A percentile compares a stretch with the other conserved stretches of the same genome.
Conservation (phyloP, 202 grass and related monocot genomes). For the Brachypodium distachyon region DNA sequence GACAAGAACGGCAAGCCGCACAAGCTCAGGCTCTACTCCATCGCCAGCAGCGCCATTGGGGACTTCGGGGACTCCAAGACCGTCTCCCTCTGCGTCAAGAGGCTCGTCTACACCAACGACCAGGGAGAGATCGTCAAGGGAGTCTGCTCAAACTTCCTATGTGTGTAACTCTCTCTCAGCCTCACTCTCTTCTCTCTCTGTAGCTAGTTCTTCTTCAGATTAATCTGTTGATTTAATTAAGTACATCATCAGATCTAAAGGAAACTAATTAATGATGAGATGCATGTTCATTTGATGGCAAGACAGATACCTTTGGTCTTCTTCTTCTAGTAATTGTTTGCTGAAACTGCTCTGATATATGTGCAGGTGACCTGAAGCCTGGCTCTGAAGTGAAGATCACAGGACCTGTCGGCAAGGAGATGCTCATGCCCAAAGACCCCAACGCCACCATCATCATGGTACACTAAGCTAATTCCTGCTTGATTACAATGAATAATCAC, state of each 20-base stretch:
- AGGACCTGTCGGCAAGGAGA: slow-evolving; percentile 95
- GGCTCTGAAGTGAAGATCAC: slow-evolving; percentile 78
- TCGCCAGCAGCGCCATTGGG: slow-evolving; percentile 89
- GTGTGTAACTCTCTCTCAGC: slow-evolving; percentile 29
- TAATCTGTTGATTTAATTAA: no score
- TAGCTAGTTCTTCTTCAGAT: not conserved
- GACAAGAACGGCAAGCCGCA: slow-evolving; percentile 98
- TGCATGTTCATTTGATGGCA: not conserved
- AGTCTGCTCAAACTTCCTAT: slow-evolving; percentile 97
- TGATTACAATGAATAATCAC: not conserved
- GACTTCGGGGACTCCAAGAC: slow-evolving; percentile 92
- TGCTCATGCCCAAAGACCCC: slow-evolving; percentile 98
- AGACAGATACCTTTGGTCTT: no score
- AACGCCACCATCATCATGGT: slow-evolving; percentile 91
- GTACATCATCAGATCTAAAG: no score
- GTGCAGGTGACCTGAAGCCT: slow-evolving; percentile 70
- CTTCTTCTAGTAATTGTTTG: no score
- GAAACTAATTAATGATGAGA: no score
- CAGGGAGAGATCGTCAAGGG: slow-evolving; percentile 90
- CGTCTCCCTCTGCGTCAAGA: slow-evolving; percentile 90
- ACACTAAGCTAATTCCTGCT: not conserved
- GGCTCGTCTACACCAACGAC: slow-evolving; percentile 91
- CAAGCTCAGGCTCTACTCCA: slow-evolving; percentile 92
- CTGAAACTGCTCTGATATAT: not conserved
- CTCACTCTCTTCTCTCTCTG: not conserved